Conservation (phyloP, 805 yeast species). For the Komagataella populi region DNA sequence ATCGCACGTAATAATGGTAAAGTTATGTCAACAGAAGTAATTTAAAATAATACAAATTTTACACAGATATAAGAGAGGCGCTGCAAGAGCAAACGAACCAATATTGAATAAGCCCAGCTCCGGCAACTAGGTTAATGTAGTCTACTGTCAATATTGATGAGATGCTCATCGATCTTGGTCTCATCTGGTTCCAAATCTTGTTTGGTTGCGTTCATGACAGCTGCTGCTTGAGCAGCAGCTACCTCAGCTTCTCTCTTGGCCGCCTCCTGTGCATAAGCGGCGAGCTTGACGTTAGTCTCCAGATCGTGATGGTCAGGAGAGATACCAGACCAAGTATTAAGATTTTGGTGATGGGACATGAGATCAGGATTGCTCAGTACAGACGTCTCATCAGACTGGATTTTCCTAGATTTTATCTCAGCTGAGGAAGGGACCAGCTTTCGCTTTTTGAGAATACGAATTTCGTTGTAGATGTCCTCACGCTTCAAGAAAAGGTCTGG, state of each 20-base stretch:
- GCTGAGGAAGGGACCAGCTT: constrained; percentile 16
- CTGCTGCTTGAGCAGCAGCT: constrained; percentile 2
- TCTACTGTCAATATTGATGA: constrained; percentile 4
- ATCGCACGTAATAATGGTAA: no score
- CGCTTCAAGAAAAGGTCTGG: constrained; percentile 41
- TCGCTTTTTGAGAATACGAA: constrained; percentile 40
- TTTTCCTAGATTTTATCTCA: constrained; percentile 14
- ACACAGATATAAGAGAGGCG: neutral
- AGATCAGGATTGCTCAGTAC: neutral
- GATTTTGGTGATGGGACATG: constrained; percentile 1
- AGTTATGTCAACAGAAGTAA: neutral
- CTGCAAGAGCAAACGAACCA: neutral
- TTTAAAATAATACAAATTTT: neutral
- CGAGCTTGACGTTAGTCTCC: neutral
- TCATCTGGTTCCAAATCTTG: neutral
- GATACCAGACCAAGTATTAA: neutral
- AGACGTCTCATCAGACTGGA: neutral
- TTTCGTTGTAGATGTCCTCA: constrained; percentile 45
- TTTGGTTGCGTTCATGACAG: neutral
- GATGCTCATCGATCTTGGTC: constrained; percentile 3
- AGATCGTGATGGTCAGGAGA: constrained; percentile 1
- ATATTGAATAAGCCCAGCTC: neutral
- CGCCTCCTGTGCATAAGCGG: constrained; percentile 2
- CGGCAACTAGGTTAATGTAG: neutral
- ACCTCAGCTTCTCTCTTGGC: constrained; percentile 5